A percentile compares a stretch with the other conserved stretches of the same genome.
Evolutionary conservation across 768 basidiomycete species (phyloP).

Genomic region (Amanita muscaria): DNA sequence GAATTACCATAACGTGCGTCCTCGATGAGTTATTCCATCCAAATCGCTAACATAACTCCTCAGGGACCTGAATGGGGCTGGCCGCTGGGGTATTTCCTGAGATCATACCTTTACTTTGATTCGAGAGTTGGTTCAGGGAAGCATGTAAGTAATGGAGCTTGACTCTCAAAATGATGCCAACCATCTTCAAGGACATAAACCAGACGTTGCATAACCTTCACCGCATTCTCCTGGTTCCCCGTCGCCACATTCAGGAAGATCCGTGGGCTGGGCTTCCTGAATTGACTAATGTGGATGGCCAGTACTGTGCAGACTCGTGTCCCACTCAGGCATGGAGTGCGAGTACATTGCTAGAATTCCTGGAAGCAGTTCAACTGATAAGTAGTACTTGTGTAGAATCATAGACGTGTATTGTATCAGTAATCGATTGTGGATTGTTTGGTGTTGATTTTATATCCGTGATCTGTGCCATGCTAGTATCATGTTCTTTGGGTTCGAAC

Average conservation of each 20-base stretch:
- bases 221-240: constrained; percentile 57
- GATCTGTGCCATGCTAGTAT: constrained; percentile 47
- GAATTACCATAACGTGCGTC: constrained; percentile 83
- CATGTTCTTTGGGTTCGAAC: constrained; percentile 81
- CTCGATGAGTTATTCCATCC: not conserved
- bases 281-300: constrained; percentile 79
- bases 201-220: constrained; percentile 78
- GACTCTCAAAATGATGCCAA: not conserved
- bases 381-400: too few relatives aligned
- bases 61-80: constrained; percentile 94
- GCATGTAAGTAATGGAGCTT: constrained; percentile 37
- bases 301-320: constrained; percentile 82
- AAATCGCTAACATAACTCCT: not conserved
- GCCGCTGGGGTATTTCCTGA: constrained; percentile 92
- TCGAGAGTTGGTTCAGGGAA: constrained; percentile 55
- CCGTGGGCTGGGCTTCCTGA: constrained; percentile 94
- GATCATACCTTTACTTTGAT: constrained; percentile 89
- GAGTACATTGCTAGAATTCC: constrained; percentile 84
- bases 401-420: too few relatives aligned
- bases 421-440: too few relatives aligned
- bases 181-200: constrained; percentile 43
- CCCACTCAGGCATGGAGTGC: constrained; percentile 95
- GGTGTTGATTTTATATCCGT: too few relatives aligned
- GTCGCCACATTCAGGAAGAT: constrained; percentile 68
- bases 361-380: constrained; percentile 76